Conservation (phyloP, 371 early-diverging fungal species). For the Zopfochytrium polystomum region DNA sequence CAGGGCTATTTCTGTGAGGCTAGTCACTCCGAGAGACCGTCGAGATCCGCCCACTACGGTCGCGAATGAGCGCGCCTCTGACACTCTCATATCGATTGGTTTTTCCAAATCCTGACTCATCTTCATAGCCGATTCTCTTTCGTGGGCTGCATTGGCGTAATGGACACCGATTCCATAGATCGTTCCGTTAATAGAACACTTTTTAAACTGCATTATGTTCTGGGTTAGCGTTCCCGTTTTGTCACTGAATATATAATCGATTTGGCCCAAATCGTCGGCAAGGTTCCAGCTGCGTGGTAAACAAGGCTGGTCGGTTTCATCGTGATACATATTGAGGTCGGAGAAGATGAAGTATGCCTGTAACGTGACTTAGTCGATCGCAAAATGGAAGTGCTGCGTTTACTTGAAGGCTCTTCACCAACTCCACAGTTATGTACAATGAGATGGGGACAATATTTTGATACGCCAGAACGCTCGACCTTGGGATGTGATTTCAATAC, state of each 20-base stretch:
- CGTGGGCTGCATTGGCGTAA: too few relatives aligned
- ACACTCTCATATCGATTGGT: too few relatives aligned
- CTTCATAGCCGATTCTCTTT: too few relatives aligned
- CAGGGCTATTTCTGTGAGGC: too few relatives aligned
- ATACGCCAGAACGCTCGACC: constrained; percentile 42
- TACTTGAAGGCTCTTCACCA: constrained; percentile 41
- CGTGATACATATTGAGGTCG: constrained; percentile 87
- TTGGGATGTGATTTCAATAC: constrained; percentile 80
- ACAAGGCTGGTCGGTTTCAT: constrained; percentile 59
- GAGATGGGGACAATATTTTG: constrained; percentile 92
- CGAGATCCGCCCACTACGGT: too few relatives aligned
- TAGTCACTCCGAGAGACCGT: too few relatives aligned
- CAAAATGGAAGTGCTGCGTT: neutral
- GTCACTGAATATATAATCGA: constrained; percentile 96
- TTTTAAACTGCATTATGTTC: constrained; percentile 69
- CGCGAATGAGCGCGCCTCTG: too few relatives aligned
- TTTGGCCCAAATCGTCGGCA: constrained; percentile 75
- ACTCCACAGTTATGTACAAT: constrained; percentile 94
- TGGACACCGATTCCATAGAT: too few relatives aligned
- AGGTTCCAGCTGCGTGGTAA: constrained; percentile 80
- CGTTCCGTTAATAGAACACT: constrained; percentile 80
- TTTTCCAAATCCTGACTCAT: too few relatives aligned
- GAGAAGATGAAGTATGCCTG: constrained; percentile 69
- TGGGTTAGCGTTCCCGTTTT: constrained; percentile 82
- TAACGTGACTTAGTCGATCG: neutral